Evolutionary conservation across 768 basidiomycete genomes (phyloP).

Genomic region (Glaciozyma martinii): DNA sequence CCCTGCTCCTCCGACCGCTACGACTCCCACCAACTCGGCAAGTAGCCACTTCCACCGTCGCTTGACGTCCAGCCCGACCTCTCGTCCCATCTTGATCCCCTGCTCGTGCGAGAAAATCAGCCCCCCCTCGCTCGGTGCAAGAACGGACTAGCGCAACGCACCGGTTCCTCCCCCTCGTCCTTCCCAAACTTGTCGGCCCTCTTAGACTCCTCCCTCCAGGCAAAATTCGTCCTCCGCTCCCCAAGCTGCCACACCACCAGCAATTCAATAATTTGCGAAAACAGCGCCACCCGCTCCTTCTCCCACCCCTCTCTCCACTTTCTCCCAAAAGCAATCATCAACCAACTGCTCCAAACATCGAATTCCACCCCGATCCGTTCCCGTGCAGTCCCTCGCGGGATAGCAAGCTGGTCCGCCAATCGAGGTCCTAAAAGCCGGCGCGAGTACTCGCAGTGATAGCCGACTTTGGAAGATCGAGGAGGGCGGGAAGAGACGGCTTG

Average conservation of each 20-base stretch:
- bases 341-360: conserved; percentile 14
- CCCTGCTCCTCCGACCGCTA: neutral
- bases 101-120: neutral
- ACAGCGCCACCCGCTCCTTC: conserved; percentile 27
- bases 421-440: conserved; percentile 34
- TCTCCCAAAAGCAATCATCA: conserved; percentile 31
- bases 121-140: neutral
- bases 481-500: conserved; percentile 34
- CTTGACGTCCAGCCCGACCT: conserved; percentile 14
- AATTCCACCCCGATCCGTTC: conserved; percentile 8
- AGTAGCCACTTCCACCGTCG: conserved; percentile 32
- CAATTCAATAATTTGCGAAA: conserved; percentile 32
- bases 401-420: conserved; percentile 35
- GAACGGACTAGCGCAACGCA: neutral
- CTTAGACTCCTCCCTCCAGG: conserved; percentile 25
- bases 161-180: conserved; percentile 23
- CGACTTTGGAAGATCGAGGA: conserved; percentile 25
- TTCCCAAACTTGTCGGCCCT: conserved; percentile 26
- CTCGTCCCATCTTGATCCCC: conserved; percentile 31
- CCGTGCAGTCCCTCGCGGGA: conserved; percentile 24
- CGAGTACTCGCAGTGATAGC: conserved; percentile 33
- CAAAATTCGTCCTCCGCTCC: conserved; percentile 34
- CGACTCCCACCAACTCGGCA: conserved; percentile 32
- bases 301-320: conserved; percentile 35
- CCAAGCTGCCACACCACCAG: conserved; percentile 38